Evolutionary conservation across 2,329 filamentous ascomycete species (phyloP).

Genomic region (Talaromyces pinophilus): DNA sequence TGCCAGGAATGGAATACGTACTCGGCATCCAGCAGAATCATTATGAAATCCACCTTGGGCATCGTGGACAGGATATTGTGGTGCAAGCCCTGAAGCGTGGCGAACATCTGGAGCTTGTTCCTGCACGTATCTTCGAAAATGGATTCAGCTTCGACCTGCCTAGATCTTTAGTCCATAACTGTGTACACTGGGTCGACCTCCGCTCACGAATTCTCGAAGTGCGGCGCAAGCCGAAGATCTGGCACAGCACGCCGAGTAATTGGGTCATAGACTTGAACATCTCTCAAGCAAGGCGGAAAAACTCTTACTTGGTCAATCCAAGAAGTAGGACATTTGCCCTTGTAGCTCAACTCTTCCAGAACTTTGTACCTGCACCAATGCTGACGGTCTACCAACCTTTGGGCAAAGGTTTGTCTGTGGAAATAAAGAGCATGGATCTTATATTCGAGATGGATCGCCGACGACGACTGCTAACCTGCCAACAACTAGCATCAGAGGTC

Average conservation of each 20-base stretch:
- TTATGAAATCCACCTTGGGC: conserved; percentile 59
- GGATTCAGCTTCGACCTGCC: conserved; percentile 53
- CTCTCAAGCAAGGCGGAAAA: conserved; percentile 12
- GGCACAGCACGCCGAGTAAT: conserved; percentile 48
- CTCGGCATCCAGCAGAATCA: conserved; percentile 41
- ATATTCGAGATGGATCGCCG: conserved; percentile 53
- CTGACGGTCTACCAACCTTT: conserved; percentile 44
- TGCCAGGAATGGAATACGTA: conserved; percentile 57
- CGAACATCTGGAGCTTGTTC: conserved; percentile 42
- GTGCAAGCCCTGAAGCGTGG: conserved; percentile 50
- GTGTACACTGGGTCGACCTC: conserved; percentile 63
- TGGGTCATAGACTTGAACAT: conserved; percentile 38
- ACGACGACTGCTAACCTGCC: conserved; percentile 33
- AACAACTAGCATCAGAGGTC: conserved; percentile 55
- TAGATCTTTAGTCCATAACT: conserved; percentile 50
- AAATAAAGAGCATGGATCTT: conserved; percentile 57
- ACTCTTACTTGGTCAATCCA: conserved; percentile 47
- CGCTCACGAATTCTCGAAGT: conserved; percentile 51
- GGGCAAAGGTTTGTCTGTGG: conserved; percentile 35
- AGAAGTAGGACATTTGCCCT: conserved; percentile 43
- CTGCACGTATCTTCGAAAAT: conserved; percentile 30
- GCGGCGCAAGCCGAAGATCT: conserved; percentile 47
- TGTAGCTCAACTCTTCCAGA: conserved; percentile 50
- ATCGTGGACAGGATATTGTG: conserved; percentile 44
- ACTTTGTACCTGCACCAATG: conserved; percentile 51